Conservation (phyloP, 2,329 filamentous ascomycete genomes). For the Lecanosticta acicola region DNA sequence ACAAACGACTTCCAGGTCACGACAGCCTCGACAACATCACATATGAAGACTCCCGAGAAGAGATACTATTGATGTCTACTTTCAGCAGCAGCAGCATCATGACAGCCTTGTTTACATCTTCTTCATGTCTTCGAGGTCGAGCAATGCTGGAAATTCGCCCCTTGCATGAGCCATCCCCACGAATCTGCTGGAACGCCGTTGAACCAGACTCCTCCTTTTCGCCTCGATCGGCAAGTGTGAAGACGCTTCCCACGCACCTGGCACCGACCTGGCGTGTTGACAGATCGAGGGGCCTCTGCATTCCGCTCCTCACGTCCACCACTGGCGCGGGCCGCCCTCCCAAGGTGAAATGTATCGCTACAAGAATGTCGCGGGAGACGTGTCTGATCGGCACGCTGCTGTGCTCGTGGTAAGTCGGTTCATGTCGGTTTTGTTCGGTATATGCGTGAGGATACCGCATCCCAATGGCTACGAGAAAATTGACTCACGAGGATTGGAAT, state of each 20-base stretch:
- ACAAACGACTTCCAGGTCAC: neutral
- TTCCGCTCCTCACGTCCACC: conserved; percentile 27
- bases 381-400: conserved; percentile 9
- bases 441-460: neutral
- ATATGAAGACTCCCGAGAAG: neutral
- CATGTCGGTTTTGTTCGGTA: conserved; percentile 3
- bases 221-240: neutral
- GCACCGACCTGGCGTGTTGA: conserved; percentile 20
- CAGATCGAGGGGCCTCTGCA: conserved; percentile 22
- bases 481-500: conserved; percentile 15
- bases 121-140: conserved; percentile 12
- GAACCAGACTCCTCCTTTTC: neutral
- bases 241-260: conserved; percentile 8
- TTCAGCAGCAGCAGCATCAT: neutral
- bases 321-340: conserved; percentile 4
- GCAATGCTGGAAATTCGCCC: conserved; percentile 4
- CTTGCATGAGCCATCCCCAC: conserved; percentile 13
- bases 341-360: conserved; percentile 4
- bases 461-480: conserved; percentile 12
- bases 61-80: neutral
- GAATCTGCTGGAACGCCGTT: neutral
- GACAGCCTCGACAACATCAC: neutral
- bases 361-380: conserved; percentile 8
- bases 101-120: conserved; percentile 13
- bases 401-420: conserved; percentile 6